Base-by-base conservation (phyloP, 78 protist species). In the Dictyostelium firmibasis region DNA sequence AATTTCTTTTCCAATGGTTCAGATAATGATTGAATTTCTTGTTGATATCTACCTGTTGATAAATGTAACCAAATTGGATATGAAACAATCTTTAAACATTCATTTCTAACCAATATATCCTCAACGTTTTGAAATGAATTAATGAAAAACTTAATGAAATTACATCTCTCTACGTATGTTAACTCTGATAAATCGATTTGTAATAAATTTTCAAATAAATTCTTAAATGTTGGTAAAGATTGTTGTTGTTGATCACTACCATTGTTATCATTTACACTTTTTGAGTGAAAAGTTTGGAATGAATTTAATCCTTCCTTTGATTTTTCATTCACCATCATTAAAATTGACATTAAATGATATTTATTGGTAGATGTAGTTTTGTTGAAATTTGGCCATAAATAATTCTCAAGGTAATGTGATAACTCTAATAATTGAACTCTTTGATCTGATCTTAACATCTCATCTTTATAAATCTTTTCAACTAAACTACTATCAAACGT, bases 321-420 rank as follows among this genome's bases (percentile, higher is more conserved):
- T 92, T 98, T 97, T 38, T 96, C 98, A 89, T 97, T 97, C 8
- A 98, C 85, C 98, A 98, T 94, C 13, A 92, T 25, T 2, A 97
- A 69, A 29, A 98, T 86, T 16, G 98, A 97, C 82, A 97, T 43
- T 43, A 92, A 20, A 62, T 92, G 97, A 75, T n/a, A 27, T n/a
- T 74, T 43, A 6, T 64, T 13, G 27, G 64, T 53, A 5, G 16
- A 6, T 11, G 43, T 76, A 27, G 44, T 29, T 29, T 70, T 29
- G 33, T 44, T 75, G 29, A 88, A 97, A 44, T 97, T 38, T 47
- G 98, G 98, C 98, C 98, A 97, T 53, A 98, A 94, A 85, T 91
- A 97, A 43, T 96, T 86, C 74, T 84, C 91, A 2, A 83, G n/a
- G 43, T 89, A 89, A 35, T 89, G 94, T 14, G 86, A 81, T 23